phyloP scores from a whole-genome alignment of 2,329 filamentous ascomycete species.

The Didymella sp. region DNA sequence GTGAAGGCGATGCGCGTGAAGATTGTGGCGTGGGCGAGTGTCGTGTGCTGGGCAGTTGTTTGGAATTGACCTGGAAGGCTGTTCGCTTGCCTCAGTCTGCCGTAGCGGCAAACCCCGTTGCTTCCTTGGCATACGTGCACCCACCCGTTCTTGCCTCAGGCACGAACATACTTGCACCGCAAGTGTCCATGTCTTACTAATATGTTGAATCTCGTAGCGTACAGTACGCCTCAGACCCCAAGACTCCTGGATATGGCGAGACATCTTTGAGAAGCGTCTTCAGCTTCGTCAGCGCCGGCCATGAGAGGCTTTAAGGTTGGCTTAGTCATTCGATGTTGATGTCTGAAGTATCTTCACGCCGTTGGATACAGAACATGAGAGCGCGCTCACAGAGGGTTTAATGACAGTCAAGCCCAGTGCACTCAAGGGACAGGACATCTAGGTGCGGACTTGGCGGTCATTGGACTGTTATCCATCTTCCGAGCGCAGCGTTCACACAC shows the following conservation, averaged over 20 bases:
- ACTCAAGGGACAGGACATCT: background rate
- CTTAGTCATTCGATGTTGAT: background rate
- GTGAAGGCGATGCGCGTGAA: constrained; percentile 22
- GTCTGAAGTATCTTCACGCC: background rate
- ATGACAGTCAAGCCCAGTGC: background rate
- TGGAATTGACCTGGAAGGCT: constrained; percentile 13
- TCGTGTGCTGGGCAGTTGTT: constrained; percentile 21
- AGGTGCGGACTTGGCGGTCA: background rate
- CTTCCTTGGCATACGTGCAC: constrained; percentile 10
- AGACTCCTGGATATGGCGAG: background rate
- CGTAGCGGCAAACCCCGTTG: constrained; percentile 14
- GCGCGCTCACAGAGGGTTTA: background rate
- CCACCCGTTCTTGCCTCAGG: constrained; percentile 8
- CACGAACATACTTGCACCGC: background rate
- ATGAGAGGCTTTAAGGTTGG: background rate
- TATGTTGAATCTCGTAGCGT: too few species aligned
- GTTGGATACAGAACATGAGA: background rate
- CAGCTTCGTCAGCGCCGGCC: constrained; percentile 1
- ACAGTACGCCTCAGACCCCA: background rate
- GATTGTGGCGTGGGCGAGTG: constrained; percentile 8
- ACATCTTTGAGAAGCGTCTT: background rate
- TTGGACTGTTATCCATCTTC: background rate
- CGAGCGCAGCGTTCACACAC: background rate
- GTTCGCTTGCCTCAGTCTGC: constrained; percentile 2
- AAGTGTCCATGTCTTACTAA: background rate